A percentile compares a stretch with the other conserved stretches of the same genome.
Evolutionary conservation across 768 basidiomycete species (phyloP).

Genomic region (Lentinus brumalis): DNA sequence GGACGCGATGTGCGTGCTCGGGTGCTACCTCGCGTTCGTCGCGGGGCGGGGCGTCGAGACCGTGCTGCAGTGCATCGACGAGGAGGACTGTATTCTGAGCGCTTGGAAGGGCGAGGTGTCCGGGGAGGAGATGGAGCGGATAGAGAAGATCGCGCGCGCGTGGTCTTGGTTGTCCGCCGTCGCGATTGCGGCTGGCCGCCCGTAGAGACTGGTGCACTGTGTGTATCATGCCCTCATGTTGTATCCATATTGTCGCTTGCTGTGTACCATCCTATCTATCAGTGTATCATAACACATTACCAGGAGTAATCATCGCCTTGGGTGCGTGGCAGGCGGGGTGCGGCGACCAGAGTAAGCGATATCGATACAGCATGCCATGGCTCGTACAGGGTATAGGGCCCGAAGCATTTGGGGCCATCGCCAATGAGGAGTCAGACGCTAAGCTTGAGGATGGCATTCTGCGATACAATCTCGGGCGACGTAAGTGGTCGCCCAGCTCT

Average conservation of each 20-base stretch:
- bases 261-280: neutral
- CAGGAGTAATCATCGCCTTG: neutral
- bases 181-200: neutral
- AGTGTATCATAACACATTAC: neutral
- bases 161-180: constrained; percentile 25
- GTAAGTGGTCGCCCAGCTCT: constrained; percentile 47
- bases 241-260: constrained; percentile 10
- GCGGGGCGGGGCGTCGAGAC: constrained; percentile 24
- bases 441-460: constrained; percentile 13
- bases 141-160: constrained; percentile 29
- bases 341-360: neutral
- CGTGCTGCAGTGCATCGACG: constrained; percentile 28
- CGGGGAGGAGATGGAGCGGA: constrained; percentile 28
- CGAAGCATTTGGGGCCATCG: neutral
- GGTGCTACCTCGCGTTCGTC: constrained; percentile 33
- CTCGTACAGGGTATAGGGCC: constrained; percentile 14
- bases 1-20: constrained; percentile 32
- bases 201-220: neutral
- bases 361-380: constrained; percentile 12
- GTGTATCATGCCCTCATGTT: neutral
- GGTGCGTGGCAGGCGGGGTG: too few species aligned
- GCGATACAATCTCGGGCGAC: constrained; percentile 38
- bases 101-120: constrained; percentile 35
- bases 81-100: constrained; percentile 26
- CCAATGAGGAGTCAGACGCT: neutral